These are phyloP conservation scores for Fusarium sp. DNA, from an alignment of 2,329 filamentous ascomycete species.

Conservation along the genomic window DNA sequence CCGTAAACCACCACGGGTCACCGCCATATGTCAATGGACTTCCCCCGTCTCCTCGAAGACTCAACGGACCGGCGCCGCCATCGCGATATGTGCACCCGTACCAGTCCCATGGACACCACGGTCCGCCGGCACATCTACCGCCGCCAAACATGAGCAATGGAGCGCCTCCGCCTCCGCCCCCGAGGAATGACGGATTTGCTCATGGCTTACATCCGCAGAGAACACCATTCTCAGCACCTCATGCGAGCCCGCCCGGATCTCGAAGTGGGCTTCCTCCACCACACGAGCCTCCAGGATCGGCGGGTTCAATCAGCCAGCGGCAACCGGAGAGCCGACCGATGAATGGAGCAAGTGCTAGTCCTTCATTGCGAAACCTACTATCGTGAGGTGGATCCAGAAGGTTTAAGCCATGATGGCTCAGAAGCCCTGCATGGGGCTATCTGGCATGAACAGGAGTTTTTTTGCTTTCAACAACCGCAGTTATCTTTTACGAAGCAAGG, in stretches of 20 bases:
- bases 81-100: slow-evolving; percentile 56
- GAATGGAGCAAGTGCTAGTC: slow-evolving; percentile 80
- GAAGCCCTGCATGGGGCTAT: neutral
- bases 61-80: slow-evolving; percentile 56
- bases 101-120: slow-evolving; percentile 43
- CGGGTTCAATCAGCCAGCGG: slow-evolving; percentile 36
- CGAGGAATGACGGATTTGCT: slow-evolving; percentile 50
- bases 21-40: slow-evolving; percentile 56
- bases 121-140: slow-evolving; percentile 39
- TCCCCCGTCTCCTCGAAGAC: slow-evolving; percentile 61
- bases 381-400: slow-evolving; percentile 57
- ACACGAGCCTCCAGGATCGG: slow-evolving; percentile 42
- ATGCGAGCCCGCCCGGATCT: slow-evolving; percentile 59
- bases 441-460: neutral
- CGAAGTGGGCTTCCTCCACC: slow-evolving; percentile 52
- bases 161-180: slow-evolving; percentile 42
- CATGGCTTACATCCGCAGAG: slow-evolving; percentile 58
- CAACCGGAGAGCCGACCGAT: slow-evolving; percentile 59
- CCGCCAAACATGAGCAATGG: slow-evolving; percentile 51
- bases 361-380: slow-evolving; percentile 79
- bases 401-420: neutral
- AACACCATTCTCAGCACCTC: slow-evolving; percentile 56
- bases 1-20: slow-evolving; percentile 54
- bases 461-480: neutral
- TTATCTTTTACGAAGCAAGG: neutral